phyloP scores from a whole-genome alignment of 1,139 yeast genomes.

The Cylindricascospora bacillispora region DNA sequence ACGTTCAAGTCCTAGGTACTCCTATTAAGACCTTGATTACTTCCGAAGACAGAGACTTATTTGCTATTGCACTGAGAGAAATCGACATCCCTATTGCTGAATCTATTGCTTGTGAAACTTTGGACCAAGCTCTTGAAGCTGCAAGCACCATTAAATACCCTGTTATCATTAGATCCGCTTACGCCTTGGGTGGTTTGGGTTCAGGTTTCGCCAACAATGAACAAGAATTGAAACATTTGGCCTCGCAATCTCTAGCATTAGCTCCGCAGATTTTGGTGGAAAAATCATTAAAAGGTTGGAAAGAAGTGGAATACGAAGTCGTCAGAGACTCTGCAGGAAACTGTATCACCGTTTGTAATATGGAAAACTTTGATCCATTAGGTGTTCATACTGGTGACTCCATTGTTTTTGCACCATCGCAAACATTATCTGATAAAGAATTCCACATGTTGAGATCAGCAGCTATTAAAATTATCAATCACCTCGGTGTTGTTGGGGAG shows the following conservation, averaged over 20 bases:
- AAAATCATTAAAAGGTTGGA: slow-evolving; percentile 98
- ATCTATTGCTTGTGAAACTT: slow-evolving; percentile 86
- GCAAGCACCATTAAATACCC: slow-evolving; percentile 88
- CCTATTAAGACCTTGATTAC: slow-evolving; percentile 92
- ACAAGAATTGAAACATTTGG: slow-evolving; percentile 70
- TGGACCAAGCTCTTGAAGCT: slow-evolving; percentile 84
- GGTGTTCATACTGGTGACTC: slow-evolving; percentile 99
- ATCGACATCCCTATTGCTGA: slow-evolving; percentile 93
- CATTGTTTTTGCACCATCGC: slow-evolving; percentile 97
- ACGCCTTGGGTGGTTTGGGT: slow-evolving; percentile 95
- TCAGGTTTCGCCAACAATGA: slow-evolving; percentile 89
- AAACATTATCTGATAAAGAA: slow-evolving; percentile 92
- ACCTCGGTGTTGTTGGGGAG: slow-evolving; percentile 98
- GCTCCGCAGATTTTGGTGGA: slow-evolving; percentile 95
- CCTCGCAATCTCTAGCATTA: slow-evolving; percentile 76
- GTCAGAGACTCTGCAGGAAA: slow-evolving; percentile 95
- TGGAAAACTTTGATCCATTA: slow-evolving; percentile 98
- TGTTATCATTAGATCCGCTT: slow-evolving; percentile 94
- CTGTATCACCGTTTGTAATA: slow-evolving; percentile 98
- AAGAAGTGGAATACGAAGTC: slow-evolving; percentile 97
- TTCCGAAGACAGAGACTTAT: slow-evolving; percentile 93
- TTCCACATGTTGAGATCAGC: slow-evolving; percentile 97
- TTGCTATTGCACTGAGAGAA: slow-evolving; percentile 88
- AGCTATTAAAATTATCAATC: slow-evolving; percentile 94
- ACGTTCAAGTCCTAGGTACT: slow-evolving; percentile 91